Evolutionary conservation across 768 basidiomycete species (phyloP).

Genomic region (Kondoa subrosea): DNA sequence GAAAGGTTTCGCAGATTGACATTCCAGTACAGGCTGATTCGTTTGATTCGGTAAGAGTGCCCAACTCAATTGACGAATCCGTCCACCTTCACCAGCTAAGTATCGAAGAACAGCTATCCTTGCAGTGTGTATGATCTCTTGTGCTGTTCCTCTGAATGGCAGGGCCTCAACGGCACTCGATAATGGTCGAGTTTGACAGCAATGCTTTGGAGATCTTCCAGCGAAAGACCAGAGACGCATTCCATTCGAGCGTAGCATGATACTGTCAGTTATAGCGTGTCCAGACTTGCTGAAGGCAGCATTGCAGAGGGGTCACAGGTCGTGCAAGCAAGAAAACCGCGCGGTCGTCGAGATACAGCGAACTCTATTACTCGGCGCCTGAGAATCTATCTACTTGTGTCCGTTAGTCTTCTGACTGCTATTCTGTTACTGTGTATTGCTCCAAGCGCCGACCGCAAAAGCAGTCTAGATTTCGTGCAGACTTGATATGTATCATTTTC

Average conservation of each 20-base stretch:
- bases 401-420: not conserved
- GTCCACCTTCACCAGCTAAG: not conserved
- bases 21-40: not conserved
- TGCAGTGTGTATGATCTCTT: not conserved
- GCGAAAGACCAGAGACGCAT: too few species aligned
- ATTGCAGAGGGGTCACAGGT: not conserved
- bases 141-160: not conserved
- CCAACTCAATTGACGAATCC: not conserved
- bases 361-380: not conserved
- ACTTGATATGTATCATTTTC: too few species aligned
- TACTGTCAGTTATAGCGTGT: too few species aligned
- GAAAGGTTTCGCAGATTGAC: not conserved
- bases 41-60: not conserved
- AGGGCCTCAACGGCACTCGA: too few species aligned
- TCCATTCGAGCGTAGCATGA: too few species aligned
- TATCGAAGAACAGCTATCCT: not conserved
- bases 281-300: not conserved
- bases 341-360: not conserved
- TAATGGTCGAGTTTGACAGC: not conserved
- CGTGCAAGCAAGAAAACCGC: not conserved
- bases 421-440: too few species aligned
- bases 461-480: too few species aligned
- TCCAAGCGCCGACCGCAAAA: too few species aligned
- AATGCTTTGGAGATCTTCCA: too few species aligned
- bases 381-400: not conserved